phyloP scores from a whole-genome alignment of 2,329 filamentous ascomycete genomes.

The Colletotrichum theobromicola region DNA sequence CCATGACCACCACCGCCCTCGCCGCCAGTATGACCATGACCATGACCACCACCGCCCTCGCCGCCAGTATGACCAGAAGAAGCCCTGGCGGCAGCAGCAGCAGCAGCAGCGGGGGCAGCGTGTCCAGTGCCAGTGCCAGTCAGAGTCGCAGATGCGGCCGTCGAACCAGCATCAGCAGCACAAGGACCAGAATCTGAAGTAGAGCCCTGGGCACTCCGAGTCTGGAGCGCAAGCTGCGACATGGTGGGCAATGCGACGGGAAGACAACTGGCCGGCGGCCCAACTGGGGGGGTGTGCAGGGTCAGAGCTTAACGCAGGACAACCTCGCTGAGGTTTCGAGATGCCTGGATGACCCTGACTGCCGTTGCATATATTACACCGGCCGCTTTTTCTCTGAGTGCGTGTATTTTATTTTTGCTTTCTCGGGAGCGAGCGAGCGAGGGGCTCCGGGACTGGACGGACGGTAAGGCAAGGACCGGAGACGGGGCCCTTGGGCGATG shows the following conservation, averaged over 20 bases:
- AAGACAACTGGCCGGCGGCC: slow-evolving; percentile 25
- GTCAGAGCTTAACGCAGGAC: slow-evolving; percentile 37
- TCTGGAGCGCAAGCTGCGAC: slow-evolving; percentile 56
- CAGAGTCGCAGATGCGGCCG: not conserved
- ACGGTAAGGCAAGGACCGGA: not conserved
- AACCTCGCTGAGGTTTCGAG: slow-evolving; percentile 37
- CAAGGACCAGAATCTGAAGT: slow-evolving; percentile 32
- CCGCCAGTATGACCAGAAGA: not conserved
- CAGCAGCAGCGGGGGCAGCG: not conserved
- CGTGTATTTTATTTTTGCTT: not conserved
- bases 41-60: not conserved
- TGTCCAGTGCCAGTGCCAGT: not conserved
- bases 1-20: too few species aligned
- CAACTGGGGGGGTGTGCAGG: slow-evolving; percentile 30
- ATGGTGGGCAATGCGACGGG: slow-evolving; percentile 51
- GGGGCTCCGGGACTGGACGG: not conserved
- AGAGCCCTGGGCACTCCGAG: slow-evolving; percentile 43
- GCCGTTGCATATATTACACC: slow-evolving; percentile 47
- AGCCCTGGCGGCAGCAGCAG: not conserved
- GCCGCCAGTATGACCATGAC: not conserved
- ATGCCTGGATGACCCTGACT: slow-evolving; percentile 49
- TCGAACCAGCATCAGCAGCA: slow-evolving; percentile 10
- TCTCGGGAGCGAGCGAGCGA: slow-evolving; percentile 13
- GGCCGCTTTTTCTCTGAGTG: slow-evolving; percentile 1
- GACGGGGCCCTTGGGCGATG: not conserved